Evolutionary conservation across 2,329 filamentous ascomycete species (phyloP), one percentile per base, ranked within the genome.

Genomic region (Beauveria australis): DNA sequence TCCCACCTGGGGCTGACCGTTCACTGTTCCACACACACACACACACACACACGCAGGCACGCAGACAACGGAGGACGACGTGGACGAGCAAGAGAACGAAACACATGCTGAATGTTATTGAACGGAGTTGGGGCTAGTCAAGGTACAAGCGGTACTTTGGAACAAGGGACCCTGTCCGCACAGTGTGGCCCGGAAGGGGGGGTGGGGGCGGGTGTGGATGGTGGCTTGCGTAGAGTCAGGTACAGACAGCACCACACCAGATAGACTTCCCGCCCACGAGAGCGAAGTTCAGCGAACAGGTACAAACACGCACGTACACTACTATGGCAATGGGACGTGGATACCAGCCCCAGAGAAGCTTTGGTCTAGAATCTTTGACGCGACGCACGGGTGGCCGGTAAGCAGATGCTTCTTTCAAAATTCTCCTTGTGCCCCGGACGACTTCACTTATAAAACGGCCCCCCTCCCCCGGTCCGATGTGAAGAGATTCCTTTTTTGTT

Each of bases 311-410:
- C 22, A n/a, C 52, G 8, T 22, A 40, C 30, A 14, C n/a, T 18
- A 40, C 41, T 4, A n/a, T 19, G 41, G 41, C 41, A 26, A 54
- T 40, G 28, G 19, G 43, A 46, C 56, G 56, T 59, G 56, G 56
- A 53, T 28, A 59, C 47, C 5, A 18, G 18, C 37, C 44, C 43
- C 28, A 49, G 44, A 58, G 10, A 22, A 14, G 9, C 19, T 41
- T 8, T 46, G 58, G 58, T 60, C 58, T 60, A 53, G 58, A 60
- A 60, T 60, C 30, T 60, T 53, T 53, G 58, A 47, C 58, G 41
- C n/a, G 49, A 41, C 58, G 49, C 58, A 53, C 58, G 58, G 19
- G 19, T 41, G 24, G 53, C 28, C 47, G 48, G 22, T 41, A 59
- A 19, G 19, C 14, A 37, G 48, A 53, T 53, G 24, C 58, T 60